Evolutionary conservation across 768 basidiomycete species (phyloP).

Genomic region (Polyporus arcularius): DNA sequence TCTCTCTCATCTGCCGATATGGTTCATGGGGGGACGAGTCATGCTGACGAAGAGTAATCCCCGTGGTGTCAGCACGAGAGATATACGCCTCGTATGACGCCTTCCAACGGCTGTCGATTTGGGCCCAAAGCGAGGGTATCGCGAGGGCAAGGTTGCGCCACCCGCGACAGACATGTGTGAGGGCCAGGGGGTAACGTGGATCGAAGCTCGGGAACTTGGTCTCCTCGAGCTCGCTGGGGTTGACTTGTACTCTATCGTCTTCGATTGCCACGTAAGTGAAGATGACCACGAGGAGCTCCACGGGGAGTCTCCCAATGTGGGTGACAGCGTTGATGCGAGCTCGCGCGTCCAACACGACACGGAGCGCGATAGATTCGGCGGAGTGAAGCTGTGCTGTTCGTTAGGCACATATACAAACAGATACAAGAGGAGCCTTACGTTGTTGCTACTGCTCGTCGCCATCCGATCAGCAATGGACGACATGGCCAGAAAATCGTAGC

Average conservation of each 20-base stretch:
- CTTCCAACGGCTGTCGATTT: not conserved
- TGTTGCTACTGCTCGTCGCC: too few relatives aligned
- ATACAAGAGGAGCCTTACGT: too few relatives aligned
- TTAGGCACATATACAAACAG: too few relatives aligned
- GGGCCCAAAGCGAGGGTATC: slow-evolving; percentile 13
- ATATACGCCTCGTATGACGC: not conserved
- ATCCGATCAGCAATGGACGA: too few relatives aligned
- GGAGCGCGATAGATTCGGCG: not conserved
- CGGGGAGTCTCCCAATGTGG: not conserved
- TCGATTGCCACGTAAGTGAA: not conserved
- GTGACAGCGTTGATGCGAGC: not conserved
- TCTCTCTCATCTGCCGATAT: too few relatives aligned
- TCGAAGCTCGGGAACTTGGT: not conserved
- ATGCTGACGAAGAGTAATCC: not conserved
- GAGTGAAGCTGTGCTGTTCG: not conserved
- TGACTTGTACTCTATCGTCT: too few relatives aligned
- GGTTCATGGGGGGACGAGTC: too few relatives aligned
- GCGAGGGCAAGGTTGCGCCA: slow-evolving; percentile 15
- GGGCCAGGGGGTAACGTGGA: not conserved
- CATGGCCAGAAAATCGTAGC: too few relatives aligned
- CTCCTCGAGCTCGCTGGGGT: too few relatives aligned
- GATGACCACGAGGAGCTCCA: not conserved
- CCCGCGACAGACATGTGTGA: slow-evolving; percentile 17
- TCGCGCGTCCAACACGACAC: not conserved
- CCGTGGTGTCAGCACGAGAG: not conserved